Evolutionary conservation across 2,329 filamentous ascomycete genomes (phyloP).

Genomic region (Fonsecaea pugnacius): DNA sequence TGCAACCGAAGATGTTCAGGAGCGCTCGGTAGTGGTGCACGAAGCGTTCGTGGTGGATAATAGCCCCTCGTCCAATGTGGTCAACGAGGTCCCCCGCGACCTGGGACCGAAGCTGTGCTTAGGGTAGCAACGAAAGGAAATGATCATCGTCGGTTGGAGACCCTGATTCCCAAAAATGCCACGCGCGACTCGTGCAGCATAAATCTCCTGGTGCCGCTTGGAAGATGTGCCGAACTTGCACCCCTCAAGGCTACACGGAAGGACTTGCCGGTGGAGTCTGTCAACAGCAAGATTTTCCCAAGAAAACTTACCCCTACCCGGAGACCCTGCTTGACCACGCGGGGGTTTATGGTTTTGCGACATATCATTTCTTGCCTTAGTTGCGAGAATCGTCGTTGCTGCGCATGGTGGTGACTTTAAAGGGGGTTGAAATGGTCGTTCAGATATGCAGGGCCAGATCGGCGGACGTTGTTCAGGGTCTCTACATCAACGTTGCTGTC

Average conservation of each 20-base stretch:
- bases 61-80: background rate
- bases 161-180: background rate
- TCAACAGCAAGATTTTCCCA: conserved; percentile 9
- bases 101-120: background rate
- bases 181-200: background rate
- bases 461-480: background rate
- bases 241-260: background rate
- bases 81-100: background rate
- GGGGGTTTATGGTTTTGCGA: conserved; percentile 10
- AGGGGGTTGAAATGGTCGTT: background rate
- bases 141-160: background rate
- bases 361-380: background rate
- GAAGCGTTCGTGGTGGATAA: background rate
- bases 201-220: background rate
- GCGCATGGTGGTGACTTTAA: background rate
- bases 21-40: background rate
- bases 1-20: background rate
- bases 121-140: background rate
- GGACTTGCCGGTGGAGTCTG: background rate
- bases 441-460: background rate
- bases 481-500: background rate
- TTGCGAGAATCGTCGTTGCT: background rate
- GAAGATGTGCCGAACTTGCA: background rate
- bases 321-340: conserved; percentile 9
- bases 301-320: conserved; percentile 9